Evolutionary conservation across 2,329 filamentous ascomycete species (phyloP).

Genomic region (Aspergillus ustus): DNA sequence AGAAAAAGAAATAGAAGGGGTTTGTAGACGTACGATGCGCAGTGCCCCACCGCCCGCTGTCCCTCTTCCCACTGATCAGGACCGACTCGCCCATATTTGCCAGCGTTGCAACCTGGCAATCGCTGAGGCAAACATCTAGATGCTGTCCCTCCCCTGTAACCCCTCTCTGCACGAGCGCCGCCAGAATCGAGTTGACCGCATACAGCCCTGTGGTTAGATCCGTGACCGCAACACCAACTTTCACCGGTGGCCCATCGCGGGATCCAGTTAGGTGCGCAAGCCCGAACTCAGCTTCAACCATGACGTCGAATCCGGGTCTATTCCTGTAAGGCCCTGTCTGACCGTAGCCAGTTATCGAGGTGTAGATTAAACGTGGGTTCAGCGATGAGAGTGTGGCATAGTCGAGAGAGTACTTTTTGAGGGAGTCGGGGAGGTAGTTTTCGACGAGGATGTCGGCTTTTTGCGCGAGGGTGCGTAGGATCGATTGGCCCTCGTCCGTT

Average conservation of each 20-base stretch:
- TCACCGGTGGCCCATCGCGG: constrained; percentile 87
- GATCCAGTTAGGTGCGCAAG: constrained; percentile 97
- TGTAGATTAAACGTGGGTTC: constrained; percentile 88
- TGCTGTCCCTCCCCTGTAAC: constrained; percentile 83
- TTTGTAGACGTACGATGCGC: constrained; percentile 72
- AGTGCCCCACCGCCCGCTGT: constrained; percentile 91
- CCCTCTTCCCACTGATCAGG: constrained; percentile 83
- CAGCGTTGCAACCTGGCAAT: constrained; percentile 94
- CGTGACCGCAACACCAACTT: constrained; percentile 97
- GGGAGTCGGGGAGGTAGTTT: constrained; percentile 88
- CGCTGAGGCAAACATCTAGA: constrained; percentile 87
- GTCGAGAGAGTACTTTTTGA: constrained; percentile 91
- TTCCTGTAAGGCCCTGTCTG: constrained; percentile 89
- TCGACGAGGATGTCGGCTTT: constrained; percentile 93
- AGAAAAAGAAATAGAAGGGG: neutral
- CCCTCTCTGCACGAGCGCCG: constrained; percentile 78
- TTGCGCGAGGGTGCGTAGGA: constrained; percentile 81
- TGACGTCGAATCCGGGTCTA: constrained; percentile 95
- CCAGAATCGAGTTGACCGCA: constrained; percentile 94
- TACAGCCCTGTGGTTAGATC: constrained; percentile 95
- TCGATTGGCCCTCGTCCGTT: constrained; percentile 77
- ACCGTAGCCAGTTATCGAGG: constrained; percentile 95
- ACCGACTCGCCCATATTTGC: constrained; percentile 95
- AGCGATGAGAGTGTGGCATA: constrained; percentile 78
- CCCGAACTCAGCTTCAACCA: constrained; percentile 98